Conservation (phyloP, 2,329 filamentous ascomycete species). For the Lecanicillium sp. region DNA sequence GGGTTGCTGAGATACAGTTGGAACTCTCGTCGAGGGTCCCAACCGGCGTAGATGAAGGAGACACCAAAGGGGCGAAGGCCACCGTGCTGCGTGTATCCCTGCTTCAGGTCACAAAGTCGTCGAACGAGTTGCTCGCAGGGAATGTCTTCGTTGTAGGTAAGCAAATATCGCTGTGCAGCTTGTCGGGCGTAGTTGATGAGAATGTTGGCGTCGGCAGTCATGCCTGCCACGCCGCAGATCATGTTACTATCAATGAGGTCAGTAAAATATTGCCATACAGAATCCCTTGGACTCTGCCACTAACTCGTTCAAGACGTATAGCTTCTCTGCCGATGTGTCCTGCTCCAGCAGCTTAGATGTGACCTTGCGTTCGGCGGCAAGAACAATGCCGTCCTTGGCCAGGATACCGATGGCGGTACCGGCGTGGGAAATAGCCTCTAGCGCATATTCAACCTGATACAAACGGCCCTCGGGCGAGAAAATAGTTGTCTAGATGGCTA, state of each 20-base stretch:
- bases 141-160: constrained; percentile 99
- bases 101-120: constrained; percentile 93
- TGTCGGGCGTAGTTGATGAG: constrained; percentile 99
- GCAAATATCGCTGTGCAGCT: constrained; percentile 92
- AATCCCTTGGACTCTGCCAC: constrained; percentile 20
- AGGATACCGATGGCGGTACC: constrained; percentile 95
- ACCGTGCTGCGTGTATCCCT: constrained; percentile 98
- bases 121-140: constrained; percentile 98
- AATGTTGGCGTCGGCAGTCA: constrained; percentile 99
- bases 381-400: constrained; percentile 95
- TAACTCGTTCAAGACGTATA: constrained; percentile 98
- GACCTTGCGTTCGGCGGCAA: constrained; percentile 96
- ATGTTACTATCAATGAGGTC: constrained; percentile 64
- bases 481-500: constrained; percentile 73
- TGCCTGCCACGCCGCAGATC: constrained; percentile 98
- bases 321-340: constrained; percentile 98
- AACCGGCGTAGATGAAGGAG: constrained; percentile 98
- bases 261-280: neutral
- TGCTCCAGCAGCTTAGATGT: constrained; percentile 99
- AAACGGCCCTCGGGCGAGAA: constrained; percentile 98
- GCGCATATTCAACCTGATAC: constrained; percentile 98
- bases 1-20: constrained; percentile 99
- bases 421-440: constrained; percentile 97
- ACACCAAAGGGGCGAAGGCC: constrained; percentile 97
- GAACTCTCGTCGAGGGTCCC: constrained; percentile 92